Evolutionary conservation across 75 land plant species (phyloP).

Genomic region (Sequoia sempervirens): DNA sequence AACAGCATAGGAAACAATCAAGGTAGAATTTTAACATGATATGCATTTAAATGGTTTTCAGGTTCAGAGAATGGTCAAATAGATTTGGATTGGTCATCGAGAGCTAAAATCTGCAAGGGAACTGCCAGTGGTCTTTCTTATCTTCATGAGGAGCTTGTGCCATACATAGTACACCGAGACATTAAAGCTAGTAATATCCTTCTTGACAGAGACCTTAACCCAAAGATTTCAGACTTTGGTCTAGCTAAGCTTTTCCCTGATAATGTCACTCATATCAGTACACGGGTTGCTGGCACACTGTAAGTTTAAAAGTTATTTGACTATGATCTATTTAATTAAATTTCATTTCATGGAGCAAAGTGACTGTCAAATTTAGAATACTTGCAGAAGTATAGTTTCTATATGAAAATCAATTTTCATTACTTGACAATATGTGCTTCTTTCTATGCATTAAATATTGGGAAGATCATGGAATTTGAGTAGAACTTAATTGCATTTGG

Average conservation of each 20-base stretch:
- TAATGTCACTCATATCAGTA: constrained; percentile 21
- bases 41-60: constrained; percentile 5
- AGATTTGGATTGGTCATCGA: constrained; percentile 21
- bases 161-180: constrained; percentile 43
- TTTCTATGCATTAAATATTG: background rate
- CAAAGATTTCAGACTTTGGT: constrained; percentile 37
- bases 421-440: background rate
- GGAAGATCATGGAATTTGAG: background rate
- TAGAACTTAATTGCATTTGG: background rate
- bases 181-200: constrained; percentile 47
- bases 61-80: constrained; percentile 9
- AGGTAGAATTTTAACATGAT: background rate
- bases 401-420: background rate
- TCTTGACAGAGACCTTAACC: constrained; percentile 34
- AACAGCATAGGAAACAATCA: background rate
- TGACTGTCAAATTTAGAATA: background rate
- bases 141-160: constrained; percentile 36
- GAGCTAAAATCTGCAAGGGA: constrained; percentile 34
- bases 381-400: background rate
- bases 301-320: background rate
- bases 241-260: constrained; percentile 28
- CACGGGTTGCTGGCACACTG: constrained; percentile 30
- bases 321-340: background rate
- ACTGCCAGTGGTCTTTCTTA: constrained; percentile 38
- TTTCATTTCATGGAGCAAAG: constrained; percentile 2